Percentiles rank a stretch among this genome's conserved stretches.
phyloP scores from a whole-genome alignment of 176 grass and related monocot genomes.

The Sorghum bicolor region Sorghum_bicolor_NCBIv3 NC_012875.2:49094501-49095000 shows the following conservation, averaged over 20 bases:
- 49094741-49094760: not conserved
- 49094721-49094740: slow-evolving; percentile 24
- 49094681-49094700: slow-evolving; percentile 17
- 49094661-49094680: slow-evolving; percentile 21
- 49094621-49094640: slow-evolving; percentile 97
- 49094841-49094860: not conserved
- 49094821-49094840: not conserved
- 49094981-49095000: not conserved
- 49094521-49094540: slow-evolving; percentile 45
- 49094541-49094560: slow-evolving; percentile 95
- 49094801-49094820: not conserved
- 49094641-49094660: slow-evolving; percentile 62
- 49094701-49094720: not conserved
- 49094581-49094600: slow-evolving; percentile 96
- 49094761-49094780: not conserved
- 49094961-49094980: not conserved
- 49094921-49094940: not conserved
- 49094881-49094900: not conserved
- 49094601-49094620: slow-evolving; percentile 88
- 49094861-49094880: not conserved
- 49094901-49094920: not conserved
- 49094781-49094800: not conserved
- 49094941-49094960: not conserved
- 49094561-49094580: slow-evolving; percentile 94
- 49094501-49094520: slow-evolving; percentile 18